Base-by-base conservation (phyloP, 805 yeast species). In the Schwanniomyces vanrijiae region DNA sequence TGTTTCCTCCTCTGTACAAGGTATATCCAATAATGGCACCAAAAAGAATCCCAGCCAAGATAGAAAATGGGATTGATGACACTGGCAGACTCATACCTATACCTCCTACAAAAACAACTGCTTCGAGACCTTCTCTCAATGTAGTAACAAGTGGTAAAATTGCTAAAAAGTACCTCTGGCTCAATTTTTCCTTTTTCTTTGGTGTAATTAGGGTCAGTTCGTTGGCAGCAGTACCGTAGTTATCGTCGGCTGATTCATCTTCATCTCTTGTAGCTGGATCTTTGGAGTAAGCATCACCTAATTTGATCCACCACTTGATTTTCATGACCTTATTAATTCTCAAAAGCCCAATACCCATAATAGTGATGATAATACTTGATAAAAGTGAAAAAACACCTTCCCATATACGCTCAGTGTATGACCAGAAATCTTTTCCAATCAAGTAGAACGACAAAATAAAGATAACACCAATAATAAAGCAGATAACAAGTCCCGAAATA, bases 101-200 rank as follows among this genome's bases (percentile, higher is more conserved):
- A 22, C 97, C 97, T 3, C 96, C 97, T 37, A 90, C 77, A 57
- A 90, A 90, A 2, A 90, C 94, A 31, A 90, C 90, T 0, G 96
- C 96, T 65, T 90, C 97, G 44, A 90, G 70, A 1, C 96, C 96
- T 65, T 90, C 97, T 61, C 97, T 79, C 42, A 90, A 69, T 3
- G 96, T 84, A 1, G 97, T 90, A 40, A 90, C 77, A 58, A 90
- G 84, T 0, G 97, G 97, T 35, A 90, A 68, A 29, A 90, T 72
- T 50, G 86, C 88, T 64, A 87, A 69, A 3, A 92, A 83, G 60
- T 89, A 85, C 58, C 77, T 80, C 50, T 82, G 81, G 38, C 78
- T 61, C 50, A 76, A 77, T 28, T 46, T 19, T 33, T 45, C 42
- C 33, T 46, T 45, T 6, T 13, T 26, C 22, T 21, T 38, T 18